Conservation (phyloP, 208 protist genomes). For the Polymyxa betae region DNA sequence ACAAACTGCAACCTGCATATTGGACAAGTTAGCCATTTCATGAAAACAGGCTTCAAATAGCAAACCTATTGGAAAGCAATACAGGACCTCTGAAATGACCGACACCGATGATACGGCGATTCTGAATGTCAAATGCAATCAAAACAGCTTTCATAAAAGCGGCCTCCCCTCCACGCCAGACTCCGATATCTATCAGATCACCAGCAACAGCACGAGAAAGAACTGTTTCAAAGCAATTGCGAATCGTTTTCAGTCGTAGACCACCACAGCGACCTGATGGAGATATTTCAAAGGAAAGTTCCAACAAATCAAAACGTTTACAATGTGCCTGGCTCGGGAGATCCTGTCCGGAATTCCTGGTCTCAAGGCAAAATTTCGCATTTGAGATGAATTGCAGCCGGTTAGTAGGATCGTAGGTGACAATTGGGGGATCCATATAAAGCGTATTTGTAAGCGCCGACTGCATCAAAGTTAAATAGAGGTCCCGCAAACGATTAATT, state of each 20-base stretch:
- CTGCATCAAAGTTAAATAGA: background rate
- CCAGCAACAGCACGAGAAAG: background rate
- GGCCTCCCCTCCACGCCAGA: conserved; percentile 33
- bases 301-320: background rate
- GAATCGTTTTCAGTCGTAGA: background rate
- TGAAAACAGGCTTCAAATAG: background rate
- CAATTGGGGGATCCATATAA: background rate
- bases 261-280: background rate
- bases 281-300: background rate
- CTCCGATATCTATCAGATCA: conserved; percentile 10
- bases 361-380: background rate
- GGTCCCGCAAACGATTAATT: background rate
- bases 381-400: background rate
- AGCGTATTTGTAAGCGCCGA: conserved; percentile 9
- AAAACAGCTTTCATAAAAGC: background rate
- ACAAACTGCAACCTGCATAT: background rate
- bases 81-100: conserved; percentile 4
- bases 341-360: background rate
- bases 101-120: background rate
- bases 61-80: background rate
- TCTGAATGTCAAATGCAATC: background rate
- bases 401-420: conserved; percentile 15
- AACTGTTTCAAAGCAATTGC: background rate
- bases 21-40: background rate
- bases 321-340: background rate